Conservation (phyloP, 768 basidiomycete genomes). For the Podaxis rugospora region DNA sequence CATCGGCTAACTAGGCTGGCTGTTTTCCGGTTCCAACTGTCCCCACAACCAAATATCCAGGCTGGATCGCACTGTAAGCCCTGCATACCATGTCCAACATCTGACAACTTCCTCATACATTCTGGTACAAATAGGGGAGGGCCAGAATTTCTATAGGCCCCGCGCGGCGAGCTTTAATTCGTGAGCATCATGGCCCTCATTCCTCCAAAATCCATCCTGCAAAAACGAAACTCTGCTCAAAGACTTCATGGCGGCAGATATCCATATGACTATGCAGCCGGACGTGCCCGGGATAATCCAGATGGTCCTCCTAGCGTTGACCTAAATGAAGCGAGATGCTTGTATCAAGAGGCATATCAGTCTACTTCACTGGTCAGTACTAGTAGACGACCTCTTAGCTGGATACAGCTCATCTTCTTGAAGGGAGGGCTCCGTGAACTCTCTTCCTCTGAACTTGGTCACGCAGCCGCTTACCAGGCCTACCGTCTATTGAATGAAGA, state of each 20-base stretch:
- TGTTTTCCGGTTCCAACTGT: slow-evolving; percentile 34
- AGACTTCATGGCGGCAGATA: slow-evolving; percentile 39
- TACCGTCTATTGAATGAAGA: slow-evolving; percentile 65
- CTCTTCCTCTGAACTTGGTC: slow-evolving; percentile 60
- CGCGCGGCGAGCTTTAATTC: slow-evolving; percentile 53
- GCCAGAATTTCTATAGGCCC: slow-evolving; percentile 59
- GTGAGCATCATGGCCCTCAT: slow-evolving; percentile 33
- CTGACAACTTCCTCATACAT: not conserved
- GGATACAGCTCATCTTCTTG: not conserved
- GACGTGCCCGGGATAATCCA: slow-evolving; percentile 32
- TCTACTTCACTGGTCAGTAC: slow-evolving; percentile 39
- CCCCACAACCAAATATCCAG: slow-evolving; percentile 38
- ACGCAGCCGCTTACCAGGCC: slow-evolving; percentile 77
- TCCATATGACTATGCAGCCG: slow-evolving; percentile 52
- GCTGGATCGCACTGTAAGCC: slow-evolving; percentile 52
- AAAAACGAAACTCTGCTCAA: slow-evolving; percentile 21
- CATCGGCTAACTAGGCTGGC: not conserved
- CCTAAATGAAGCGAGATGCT: slow-evolving; percentile 55
- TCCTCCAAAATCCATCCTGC: slow-evolving; percentile 5
- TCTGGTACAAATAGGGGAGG: slow-evolving; percentile 45
- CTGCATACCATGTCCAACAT: slow-evolving; percentile 10
- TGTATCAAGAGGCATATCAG: slow-evolving; percentile 65
- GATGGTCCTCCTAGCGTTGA: slow-evolving; percentile 41
- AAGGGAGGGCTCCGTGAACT: slow-evolving; percentile 43
- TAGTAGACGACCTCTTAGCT: slow-evolving; percentile 1